Conservation (phyloP, 164 flowering plant species). For the Magnolia kwangsiensis region DNA sequence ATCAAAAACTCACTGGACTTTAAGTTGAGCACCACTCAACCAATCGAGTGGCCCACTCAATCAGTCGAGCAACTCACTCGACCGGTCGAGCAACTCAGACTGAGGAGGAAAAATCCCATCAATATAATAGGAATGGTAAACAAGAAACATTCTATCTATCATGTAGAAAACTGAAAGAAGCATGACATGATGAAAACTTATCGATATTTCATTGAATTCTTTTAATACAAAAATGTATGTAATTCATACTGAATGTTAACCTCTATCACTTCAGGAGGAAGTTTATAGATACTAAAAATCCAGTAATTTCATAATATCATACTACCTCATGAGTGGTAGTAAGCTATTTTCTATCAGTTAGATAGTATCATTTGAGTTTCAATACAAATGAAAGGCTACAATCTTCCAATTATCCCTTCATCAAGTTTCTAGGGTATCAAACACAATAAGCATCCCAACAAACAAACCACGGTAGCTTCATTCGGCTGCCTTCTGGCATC, state of each 20-base stretch:
- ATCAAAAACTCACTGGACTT: too few species aligned
- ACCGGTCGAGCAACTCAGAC: too few species aligned
- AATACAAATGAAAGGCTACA: neutral
- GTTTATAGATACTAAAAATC: too few species aligned
- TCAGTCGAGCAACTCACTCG: too few species aligned
- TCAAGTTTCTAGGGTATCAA: slow-evolving; percentile 22
- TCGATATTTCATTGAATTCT: neutral
- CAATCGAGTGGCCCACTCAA: too few species aligned
- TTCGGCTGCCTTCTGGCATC: slow-evolving; percentile 75
- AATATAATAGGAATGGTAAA: neutral
- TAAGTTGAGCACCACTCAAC: too few species aligned
- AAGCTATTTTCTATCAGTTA: neutral
- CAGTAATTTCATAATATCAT: neutral
- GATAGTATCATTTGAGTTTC: neutral
- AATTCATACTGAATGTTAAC: too few species aligned
- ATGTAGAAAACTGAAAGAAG: neutral
- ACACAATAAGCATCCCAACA: slow-evolving; percentile 44
- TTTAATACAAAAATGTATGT: neutral
- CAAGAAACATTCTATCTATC: neutral
- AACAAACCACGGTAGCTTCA: slow-evolving; percentile 90
- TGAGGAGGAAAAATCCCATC: too few species aligned
- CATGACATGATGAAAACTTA: neutral
- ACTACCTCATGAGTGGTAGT: neutral
- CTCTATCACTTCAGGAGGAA: too few species aligned
- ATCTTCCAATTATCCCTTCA: slow-evolving; percentile 13